Base-by-base conservation (phyloP, 2,329 filamentous ascomycete genomes). In the Fusarium avenaceum region DNA sequence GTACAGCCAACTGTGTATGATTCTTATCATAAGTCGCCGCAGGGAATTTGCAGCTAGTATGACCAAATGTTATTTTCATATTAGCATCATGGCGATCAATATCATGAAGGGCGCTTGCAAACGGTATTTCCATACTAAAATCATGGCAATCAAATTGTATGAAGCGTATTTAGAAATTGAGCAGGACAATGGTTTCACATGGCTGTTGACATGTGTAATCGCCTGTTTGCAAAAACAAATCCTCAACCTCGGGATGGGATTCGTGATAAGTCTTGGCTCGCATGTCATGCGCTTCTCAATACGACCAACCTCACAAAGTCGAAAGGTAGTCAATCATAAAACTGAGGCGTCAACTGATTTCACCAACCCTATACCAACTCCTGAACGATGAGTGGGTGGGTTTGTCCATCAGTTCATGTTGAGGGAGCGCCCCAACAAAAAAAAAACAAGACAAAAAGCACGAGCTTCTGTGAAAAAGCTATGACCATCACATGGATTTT, bases 361-460 rank as follows among this genome's bases (percentile, higher is more conserved):
- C 4, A 28, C 30, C 35, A 43, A 55, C 52, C 30, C 53, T 50
- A 62, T 45, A 30, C n/a, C 17, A 6, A 6, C 30, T 46, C 3
- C 0, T 13, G n/a, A n/a, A 15, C 17, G 7, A 33, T 28, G 17
- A 42, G 40, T 30, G 26, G 9, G 26, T 54, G 38, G 55, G 13
- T 3, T 52, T 15, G 10, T 17, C 7, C 7, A 7, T 39, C 44
- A 30, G 14, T 42, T 46, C 49, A 26, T 52, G 57, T 62, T 62
- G 47, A 33, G 58, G 40, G 11, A 30, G 9, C 6, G 1, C 26
- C 54, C 40, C 55, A 62, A 62, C 57, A 62, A 62, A 62, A 62
- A 62, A 62, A 17, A 2, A 39, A 50, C 15, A 38, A n/a, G 35
- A 38, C 35, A n/a, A 49, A 49, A 56, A 33, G 33, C 53, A 32